A percentile compares a stretch with the other conserved stretches of the same genome.
Conservation (phyloP, 2,329 filamentous ascomycete species). For the Hymenoscyphus repandus region DNA sequence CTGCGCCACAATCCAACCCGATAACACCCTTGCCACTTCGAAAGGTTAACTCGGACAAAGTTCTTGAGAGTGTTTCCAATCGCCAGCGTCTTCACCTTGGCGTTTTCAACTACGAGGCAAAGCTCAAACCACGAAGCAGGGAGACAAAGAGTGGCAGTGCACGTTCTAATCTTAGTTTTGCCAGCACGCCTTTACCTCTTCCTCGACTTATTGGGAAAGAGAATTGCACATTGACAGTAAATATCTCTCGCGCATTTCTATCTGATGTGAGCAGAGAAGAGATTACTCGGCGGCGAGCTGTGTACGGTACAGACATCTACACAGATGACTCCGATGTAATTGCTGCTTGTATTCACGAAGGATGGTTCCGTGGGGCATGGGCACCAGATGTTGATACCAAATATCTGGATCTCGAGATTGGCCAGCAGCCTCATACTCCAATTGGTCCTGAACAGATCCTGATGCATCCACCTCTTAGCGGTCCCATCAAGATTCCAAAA, state of each 20-base stretch:
- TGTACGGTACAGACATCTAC: slow-evolving; percentile 95
- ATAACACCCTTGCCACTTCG: slow-evolving; percentile 57
- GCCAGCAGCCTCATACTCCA: slow-evolving; percentile 26
- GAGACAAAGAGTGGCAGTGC: slow-evolving; percentile 31
- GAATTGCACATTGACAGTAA: slow-evolving; percentile 86
- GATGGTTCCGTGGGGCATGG: slow-evolving; percentile 90
- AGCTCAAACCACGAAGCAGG: slow-evolving; percentile 43
- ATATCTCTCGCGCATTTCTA: slow-evolving; percentile 76
- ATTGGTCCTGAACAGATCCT: slow-evolving; percentile 39
- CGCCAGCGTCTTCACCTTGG: slow-evolving; percentile 76
- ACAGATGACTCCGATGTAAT: slow-evolving; percentile 94
- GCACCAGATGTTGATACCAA: slow-evolving; percentile 67
- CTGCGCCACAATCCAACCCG: slow-evolving; percentile 31
- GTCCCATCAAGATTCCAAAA: slow-evolving; percentile 57
- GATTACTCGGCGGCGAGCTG: slow-evolving; percentile 70
- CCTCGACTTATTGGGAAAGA: slow-evolving; percentile 67
- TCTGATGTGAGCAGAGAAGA: slow-evolving; percentile 67
- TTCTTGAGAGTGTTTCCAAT: slow-evolving; percentile 66
- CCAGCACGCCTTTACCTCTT: slow-evolving; percentile 37
- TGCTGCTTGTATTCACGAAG: slow-evolving; percentile 86
- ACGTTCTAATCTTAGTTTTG: slow-evolving; percentile 19
- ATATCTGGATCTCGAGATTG: slow-evolving; percentile 53
- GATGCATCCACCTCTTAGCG: slow-evolving; percentile 49
- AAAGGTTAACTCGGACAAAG: slow-evolving; percentile 61
- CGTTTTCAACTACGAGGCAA: slow-evolving; percentile 73